Conservation (phyloP, 257 asterid species). For the Coffea canephora region DNA sequence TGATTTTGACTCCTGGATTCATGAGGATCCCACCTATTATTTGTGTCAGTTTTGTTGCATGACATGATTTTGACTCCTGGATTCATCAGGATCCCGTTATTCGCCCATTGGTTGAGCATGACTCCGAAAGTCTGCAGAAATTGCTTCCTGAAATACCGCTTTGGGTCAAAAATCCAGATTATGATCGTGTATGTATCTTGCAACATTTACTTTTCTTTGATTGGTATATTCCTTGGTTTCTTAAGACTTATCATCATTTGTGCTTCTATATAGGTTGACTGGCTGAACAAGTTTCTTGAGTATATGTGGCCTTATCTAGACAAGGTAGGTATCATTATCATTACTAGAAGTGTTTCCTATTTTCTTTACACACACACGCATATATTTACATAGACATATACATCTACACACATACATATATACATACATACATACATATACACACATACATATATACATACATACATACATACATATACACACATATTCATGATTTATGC, state of each 20-base stretch:
- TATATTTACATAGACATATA: too few relatives aligned
- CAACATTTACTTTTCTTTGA: conserved; percentile 11
- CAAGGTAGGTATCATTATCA: conserved; percentile 49
- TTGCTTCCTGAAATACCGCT: conserved; percentile 86
- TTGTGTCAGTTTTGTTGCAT: neutral
- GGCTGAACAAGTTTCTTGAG: conserved; percentile 83
- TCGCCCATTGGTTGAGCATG: conserved; percentile 82
- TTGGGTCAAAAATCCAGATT: conserved; percentile 95
- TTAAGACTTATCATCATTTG: conserved; percentile 10
- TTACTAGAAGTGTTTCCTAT: conserved; percentile 4
- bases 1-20: conserved; percentile 21
- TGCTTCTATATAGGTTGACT: conserved; percentile 59
- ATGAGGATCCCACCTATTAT: conserved; percentile 62
- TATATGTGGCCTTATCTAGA: conserved; percentile 93
- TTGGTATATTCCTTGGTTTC: neutral
- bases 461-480: too few relatives aligned
- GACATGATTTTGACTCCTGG: conserved; percentile 12
- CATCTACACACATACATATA: too few relatives aligned
- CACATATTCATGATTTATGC: neutral
- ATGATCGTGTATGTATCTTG: conserved; percentile 73
- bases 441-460: neutral
- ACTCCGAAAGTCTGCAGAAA: conserved; percentile 53
- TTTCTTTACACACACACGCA: neutral
- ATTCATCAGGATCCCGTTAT: conserved; percentile 75
- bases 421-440: too few relatives aligned